Base-by-base conservation (phyloP, 805 yeast species). In the Pichia heedii region DNA sequence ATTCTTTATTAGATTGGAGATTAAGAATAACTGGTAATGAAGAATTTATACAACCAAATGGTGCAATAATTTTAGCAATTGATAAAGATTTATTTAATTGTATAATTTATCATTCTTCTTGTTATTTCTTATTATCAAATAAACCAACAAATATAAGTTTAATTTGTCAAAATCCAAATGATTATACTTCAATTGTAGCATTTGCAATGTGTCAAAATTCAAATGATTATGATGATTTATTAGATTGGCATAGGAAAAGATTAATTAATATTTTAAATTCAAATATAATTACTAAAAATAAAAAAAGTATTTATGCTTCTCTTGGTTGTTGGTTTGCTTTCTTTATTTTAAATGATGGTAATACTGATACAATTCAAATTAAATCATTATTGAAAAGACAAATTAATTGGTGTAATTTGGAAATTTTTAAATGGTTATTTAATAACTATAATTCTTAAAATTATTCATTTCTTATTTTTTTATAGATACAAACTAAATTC, bases 161-260 rank as follows among this genome's bases (percentile, higher is more conserved):
- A 30, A 35, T 41, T 22, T 45, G 34, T 21, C 48, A 45, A 37
- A 37, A 19, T 30, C 32, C 38, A 37, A 41, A 38, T 26, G 48
- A 45, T 39, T 38, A 20, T 22, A 30, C 44, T 6, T 22, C 44
- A n/a, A 33, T 41, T 34, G 33, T 45, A 9, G 48, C 48, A n/a
- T 45, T 37, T 35, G 41, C 41, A 30, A 40, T 44, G 43, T 36
- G 36, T 13, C 44, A 40, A 26, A 39, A 44, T 36, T 22, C 19
- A 11, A 36, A 41, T 29, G 37, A 41, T 21, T 41, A 24, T 22
- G 53, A 62, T 26, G 68, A 64, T 44, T 46, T 70, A 21, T 54
- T 50, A 32, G 57, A 60, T 20, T 70, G 74, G 74, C 63, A 60
- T 38, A 36, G 43, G 16, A 55, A 61, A 24, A 57, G 71, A 41